These are phyloP conservation scores for Marasmius oreades DNA, from an alignment of 1,284 basidiomycete species.

Conservation along the genomic window DNA sequence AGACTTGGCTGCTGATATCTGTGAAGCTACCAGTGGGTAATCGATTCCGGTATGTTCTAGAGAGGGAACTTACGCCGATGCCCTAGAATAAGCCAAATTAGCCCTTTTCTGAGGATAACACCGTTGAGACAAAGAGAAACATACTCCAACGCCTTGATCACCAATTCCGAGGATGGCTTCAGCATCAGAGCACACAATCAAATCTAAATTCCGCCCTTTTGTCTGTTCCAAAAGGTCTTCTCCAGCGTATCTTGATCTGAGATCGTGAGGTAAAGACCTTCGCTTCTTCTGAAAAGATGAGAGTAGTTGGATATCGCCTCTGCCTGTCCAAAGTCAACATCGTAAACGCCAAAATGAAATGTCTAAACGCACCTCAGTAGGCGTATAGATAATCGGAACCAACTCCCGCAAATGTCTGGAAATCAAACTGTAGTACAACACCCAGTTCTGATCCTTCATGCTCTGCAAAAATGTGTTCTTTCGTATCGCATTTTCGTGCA, in stretches of 20 bases:
- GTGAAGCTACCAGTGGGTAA: conserved; percentile 3
- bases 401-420: conserved; percentile 65
- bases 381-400: conserved; percentile 74
- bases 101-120: neutral
- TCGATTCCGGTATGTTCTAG: neutral
- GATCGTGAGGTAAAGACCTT: conserved; percentile 67
- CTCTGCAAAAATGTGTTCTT: conserved; percentile 74
- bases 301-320: conserved; percentile 81
- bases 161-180: conserved; percentile 84
- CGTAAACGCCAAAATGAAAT: no score
- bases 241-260: conserved; percentile 69
- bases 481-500: conserved; percentile 44
- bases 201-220: conserved; percentile 57
- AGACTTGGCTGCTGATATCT: conserved; percentile 88
- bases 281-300: conserved; percentile 74
- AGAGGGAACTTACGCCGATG: conserved; percentile 36
- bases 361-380: conserved; percentile 59
- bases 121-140: conserved; percentile 3
- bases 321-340: conserved; percentile 38
- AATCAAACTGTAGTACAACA: conserved; percentile 69
- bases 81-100: conserved; percentile 28
- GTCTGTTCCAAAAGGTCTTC: conserved; percentile 69
- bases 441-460: conserved; percentile 73
- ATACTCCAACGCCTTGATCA: conserved; percentile 57
- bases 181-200: conserved; percentile 80